Evolutionary conservation across 129 eudicot genomes (phyloP), one percentile per base, ranked within the genome.

Genomic region (Erigeron canadensis): DNA sequence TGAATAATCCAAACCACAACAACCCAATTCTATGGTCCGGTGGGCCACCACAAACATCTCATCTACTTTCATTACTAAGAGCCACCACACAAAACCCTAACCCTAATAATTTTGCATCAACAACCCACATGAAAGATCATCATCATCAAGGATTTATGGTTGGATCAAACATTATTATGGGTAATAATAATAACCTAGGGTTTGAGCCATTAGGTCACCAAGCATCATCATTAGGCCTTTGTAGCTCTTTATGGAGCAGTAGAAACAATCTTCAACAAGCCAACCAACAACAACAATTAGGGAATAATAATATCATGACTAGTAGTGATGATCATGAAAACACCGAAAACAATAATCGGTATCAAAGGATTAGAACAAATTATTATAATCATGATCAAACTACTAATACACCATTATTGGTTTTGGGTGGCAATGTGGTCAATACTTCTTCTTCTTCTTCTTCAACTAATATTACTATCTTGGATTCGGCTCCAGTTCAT

Each of bases 401-500:
- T 16, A 73, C n/a, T n/a, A n/a, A n/a, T n/a, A n/a, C 85, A 55
- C 80, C 96, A 9, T 75, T 79, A 9, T 75, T 43, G 8, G 8
- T 43, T 9, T 2, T 43, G 8, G 8, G 8, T 43, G 11, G 8
- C 47, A 43, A 43, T 10, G 47, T 53, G 23, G 10, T 53, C 22
- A 50, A 50, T 11, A 59, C 11, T 28, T 11, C 17, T 12, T 73
- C 85, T 58, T 67, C 83, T 34, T 82, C 86, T 41, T 43, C 80
- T 15, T 44, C 80, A 1, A 47, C 85, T 1, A 28, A 28, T 65
- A 51, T 76, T 34, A 72, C 82, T 1, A 74, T 80, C 57, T 83
- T 85, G 69, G 68, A 87, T 71, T 91, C 89, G 3, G 82, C 97
- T 43, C 84, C 95, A 53, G 89, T 91, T 19, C n/a, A n/a, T n/a